These are phyloP conservation scores for Hippophae rhamnoides DNA, from an alignment of 306 rosid species.

Conservation along the genomic window DNA sequence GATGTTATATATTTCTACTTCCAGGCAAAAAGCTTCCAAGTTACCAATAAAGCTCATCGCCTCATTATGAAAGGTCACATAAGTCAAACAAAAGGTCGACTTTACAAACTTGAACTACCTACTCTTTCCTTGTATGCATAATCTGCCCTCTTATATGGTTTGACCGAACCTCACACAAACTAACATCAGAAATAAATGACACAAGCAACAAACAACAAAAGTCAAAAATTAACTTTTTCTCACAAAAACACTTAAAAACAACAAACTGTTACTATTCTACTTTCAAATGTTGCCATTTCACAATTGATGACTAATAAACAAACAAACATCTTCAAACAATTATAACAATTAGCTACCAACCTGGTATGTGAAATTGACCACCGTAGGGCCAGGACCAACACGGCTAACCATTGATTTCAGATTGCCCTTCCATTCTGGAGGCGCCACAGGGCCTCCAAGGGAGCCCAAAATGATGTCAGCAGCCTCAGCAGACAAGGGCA, in stretches of 20 bases:
- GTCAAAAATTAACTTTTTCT: not conserved
- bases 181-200: not conserved
- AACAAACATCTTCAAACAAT: not conserved
- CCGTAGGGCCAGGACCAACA: conserved; percentile 79
- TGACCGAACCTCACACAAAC: too few relatives aligned
- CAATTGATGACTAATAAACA: conserved; percentile 16
- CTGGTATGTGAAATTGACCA: conserved; percentile 74
- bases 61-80: not conserved
- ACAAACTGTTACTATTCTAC: too few relatives aligned
- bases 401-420: conserved; percentile 18
- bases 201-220: not conserved
- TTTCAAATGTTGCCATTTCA: not conserved
- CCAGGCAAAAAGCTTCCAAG: conserved; percentile 1
- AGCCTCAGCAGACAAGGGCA: conserved; percentile 61
- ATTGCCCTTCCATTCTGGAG: conserved; percentile 46
- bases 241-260: not conserved
- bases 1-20: not conserved
- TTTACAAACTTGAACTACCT: too few relatives aligned
- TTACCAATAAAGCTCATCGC: not conserved
- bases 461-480: conserved; percentile 47
- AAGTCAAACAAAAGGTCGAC: not conserved
- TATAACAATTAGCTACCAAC: conserved; percentile 25
- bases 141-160: too few relatives aligned
- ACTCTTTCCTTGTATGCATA: too few relatives aligned
- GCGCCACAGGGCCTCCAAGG: conserved; percentile 39